Conservation (phyloP, 2,329 filamentous ascomycete genomes). For the Monascus ruber region DNA sequence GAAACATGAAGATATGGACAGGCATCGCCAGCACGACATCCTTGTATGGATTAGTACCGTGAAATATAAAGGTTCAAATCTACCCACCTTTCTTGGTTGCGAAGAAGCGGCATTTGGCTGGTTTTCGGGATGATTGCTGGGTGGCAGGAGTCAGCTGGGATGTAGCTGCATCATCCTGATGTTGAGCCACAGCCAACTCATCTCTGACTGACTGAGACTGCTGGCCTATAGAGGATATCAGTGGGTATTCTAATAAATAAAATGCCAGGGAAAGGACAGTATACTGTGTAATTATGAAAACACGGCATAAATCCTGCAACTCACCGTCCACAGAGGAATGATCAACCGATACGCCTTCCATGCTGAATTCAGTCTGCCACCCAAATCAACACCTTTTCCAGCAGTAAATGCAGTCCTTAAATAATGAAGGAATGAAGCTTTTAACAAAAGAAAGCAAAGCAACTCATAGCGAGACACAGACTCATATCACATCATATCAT, state of each 20-base stretch:
- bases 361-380: no score
- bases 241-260: conserved; percentile 23
- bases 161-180: conserved; percentile 7
- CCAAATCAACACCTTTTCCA: no score
- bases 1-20: conserved; percentile 40
- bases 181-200: conserved; percentile 21
- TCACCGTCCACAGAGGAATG: no score
- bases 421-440: no score
- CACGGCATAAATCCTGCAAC: no score
- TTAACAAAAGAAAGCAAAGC: no score
- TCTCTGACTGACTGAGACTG: conserved; percentile 8
- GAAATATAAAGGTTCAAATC: no score
- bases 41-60: conserved; percentile 20
- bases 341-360: no score
- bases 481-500: no score
- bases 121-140: conserved; percentile 8
- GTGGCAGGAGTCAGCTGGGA: conserved; percentile 1
- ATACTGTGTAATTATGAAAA: no score
- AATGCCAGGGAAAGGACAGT: conserved; percentile 2
- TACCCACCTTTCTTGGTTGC: conserved; percentile 14
- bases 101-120: conserved; percentile 16
- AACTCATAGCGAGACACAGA: no score
- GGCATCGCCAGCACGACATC: conserved; percentile 41
- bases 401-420: no score
- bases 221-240: conserved; percentile 12